These are phyloP conservation scores for Pseudogymnoascus sp. DNA, from an alignment of 2,329 filamentous ascomycete genomes.

Conservation along the genomic window DNA sequence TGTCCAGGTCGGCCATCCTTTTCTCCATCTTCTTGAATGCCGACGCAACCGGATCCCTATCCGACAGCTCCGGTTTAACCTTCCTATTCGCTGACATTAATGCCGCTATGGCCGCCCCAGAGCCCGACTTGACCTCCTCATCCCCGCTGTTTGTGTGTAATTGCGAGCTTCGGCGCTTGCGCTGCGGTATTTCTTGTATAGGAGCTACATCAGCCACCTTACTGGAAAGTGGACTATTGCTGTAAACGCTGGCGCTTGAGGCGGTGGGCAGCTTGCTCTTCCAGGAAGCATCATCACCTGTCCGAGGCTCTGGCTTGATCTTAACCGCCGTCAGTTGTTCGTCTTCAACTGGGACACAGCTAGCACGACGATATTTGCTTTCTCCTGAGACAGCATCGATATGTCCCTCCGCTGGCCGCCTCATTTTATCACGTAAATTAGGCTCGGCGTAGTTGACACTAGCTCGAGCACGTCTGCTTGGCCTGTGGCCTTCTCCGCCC, in stretches of 20 bases:
- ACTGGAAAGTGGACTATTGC: slow-evolving; percentile 25
- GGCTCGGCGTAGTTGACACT: slow-evolving; percentile 76
- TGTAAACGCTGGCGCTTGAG: slow-evolving; percentile 20
- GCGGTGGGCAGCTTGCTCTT: slow-evolving; percentile 22
- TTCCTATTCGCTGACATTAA: slow-evolving; percentile 24
- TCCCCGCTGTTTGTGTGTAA: slow-evolving; percentile 16
- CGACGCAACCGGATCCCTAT: slow-evolving; percentile 15
- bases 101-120: slow-evolving; percentile 24
- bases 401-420: slow-evolving; percentile 67
- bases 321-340: slow-evolving; percentile 12
- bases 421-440: slow-evolving; percentile 75
- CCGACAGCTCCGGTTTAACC: slow-evolving; percentile 20
- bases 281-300: slow-evolving; percentile 23
- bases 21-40: slow-evolving; percentile 13
- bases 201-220: slow-evolving; percentile 21
- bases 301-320: slow-evolving; percentile 25
- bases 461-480: slow-evolving; percentile 57
- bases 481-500: slow-evolving; percentile 50
- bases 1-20: slow-evolving; percentile 20
- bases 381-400: slow-evolving; percentile 66
- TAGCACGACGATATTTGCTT: slow-evolving; percentile 36
- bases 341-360: slow-evolving; percentile 20
- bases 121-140: slow-evolving; percentile 11
- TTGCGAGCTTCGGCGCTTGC: slow-evolving; percentile 27
- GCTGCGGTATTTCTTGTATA: slow-evolving; percentile 23